These are phyloP conservation scores for Vigna hirtella DNA, from an alignment of 306 rosid genomes.

Conservation along the genomic window DNA sequence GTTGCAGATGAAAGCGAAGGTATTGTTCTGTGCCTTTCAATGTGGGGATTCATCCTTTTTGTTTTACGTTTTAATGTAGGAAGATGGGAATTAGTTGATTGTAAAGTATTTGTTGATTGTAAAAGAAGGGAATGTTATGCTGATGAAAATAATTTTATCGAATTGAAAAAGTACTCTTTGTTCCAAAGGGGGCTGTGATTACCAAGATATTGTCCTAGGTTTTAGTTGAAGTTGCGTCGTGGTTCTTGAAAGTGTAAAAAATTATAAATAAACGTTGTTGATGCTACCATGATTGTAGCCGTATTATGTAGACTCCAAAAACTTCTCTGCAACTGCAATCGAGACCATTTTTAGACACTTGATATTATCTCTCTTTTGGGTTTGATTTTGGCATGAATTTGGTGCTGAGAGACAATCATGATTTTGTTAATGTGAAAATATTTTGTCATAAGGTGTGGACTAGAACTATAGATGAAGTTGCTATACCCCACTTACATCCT, in stretches of 20 bases:
- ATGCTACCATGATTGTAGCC: neutral
- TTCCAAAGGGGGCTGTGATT: constrained; percentile 7
- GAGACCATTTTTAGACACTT: neutral
- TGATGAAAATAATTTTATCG: neutral
- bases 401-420: constrained; percentile 4
- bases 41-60: constrained; percentile 18
- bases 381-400: constrained; percentile 32
- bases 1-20: constrained; percentile 80
- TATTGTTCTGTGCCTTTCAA: constrained; percentile 23
- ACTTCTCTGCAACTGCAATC: neutral
- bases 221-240: neutral
- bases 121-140: neutral
- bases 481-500: neutral
- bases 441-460: neutral
- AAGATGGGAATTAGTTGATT: constrained; percentile 6
- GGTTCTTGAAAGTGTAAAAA: neutral
- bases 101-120: neutral
- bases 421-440: neutral
- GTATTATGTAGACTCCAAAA: neutral
- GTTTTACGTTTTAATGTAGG: neutral
- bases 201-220: neutral
- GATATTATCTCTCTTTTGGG: constrained; percentile 20
- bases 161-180: neutral
- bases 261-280: neutral
- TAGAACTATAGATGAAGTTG: constrained; percentile 6